Evolutionary conservation across 2,329 filamentous ascomycete species (phyloP).

Genomic region (Colletotrichum limetticola): DNA sequence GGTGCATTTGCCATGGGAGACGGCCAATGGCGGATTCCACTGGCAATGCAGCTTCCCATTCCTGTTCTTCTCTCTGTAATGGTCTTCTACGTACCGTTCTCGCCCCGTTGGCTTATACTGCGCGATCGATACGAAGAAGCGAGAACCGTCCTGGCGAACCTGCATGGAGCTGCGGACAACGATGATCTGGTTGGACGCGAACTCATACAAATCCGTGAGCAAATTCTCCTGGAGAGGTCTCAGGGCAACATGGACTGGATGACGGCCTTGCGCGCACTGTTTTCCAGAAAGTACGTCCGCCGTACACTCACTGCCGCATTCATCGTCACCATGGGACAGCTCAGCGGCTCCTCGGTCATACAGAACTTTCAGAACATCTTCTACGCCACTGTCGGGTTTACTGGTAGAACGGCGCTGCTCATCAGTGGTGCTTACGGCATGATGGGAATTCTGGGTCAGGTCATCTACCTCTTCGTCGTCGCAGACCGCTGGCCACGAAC

Average conservation of each 20-base stretch:
- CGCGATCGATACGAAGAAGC: conserved; percentile 40
- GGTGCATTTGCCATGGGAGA: conserved; percentile 44
- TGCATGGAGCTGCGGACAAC: not conserved
- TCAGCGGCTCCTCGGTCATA: conserved; percentile 40
- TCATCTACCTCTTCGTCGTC: conserved; percentile 42
- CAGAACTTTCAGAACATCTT: conserved; percentile 48
- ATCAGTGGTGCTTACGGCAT: conserved; percentile 57
- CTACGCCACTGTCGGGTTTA: conserved; percentile 56
- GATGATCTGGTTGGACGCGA: not conserved
- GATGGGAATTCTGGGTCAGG: conserved; percentile 44
- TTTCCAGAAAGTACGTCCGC: conserved; percentile 42
- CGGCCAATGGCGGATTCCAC: conserved; percentile 46
- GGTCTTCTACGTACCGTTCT: conserved; percentile 39
- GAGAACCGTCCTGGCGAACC: conserved; percentile 35
- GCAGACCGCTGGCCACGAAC: conserved; percentile 44
- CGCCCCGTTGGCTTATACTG: conserved; percentile 40
- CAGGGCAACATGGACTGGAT: not conserved
- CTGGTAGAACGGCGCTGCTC: conserved; percentile 57
- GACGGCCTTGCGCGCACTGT: conserved; percentile 35
- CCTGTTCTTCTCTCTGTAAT: conserved; percentile 38
- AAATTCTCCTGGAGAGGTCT: not conserved
- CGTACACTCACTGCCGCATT: conserved; percentile 42
- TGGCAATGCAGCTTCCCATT: conserved; percentile 45
- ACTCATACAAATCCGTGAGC: not conserved
- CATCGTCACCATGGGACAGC: conserved; percentile 44